Evolutionary conservation across 1,284 basidiomycete species (phyloP), one percentile per base, ranked within the genome.

Genomic region (Sporisorium iseilematis-ciliati): DNA sequence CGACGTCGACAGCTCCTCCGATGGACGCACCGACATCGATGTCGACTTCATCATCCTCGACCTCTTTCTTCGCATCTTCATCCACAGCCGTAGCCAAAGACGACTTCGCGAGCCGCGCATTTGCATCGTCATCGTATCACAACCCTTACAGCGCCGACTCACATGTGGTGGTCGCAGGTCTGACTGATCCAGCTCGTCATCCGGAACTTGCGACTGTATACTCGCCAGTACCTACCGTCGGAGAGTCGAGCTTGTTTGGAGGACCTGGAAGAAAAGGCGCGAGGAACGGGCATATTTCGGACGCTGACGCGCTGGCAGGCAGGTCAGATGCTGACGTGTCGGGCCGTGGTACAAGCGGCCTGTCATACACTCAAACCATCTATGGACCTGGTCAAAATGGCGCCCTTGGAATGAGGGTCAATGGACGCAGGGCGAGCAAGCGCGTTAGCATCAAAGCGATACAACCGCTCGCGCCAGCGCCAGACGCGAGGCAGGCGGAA

Each of bases 321-420:
- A 48, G 23, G 16, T 29, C 40, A 12, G 38, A 56, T 45, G 52
- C 23, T 11, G 21, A 46, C n/a, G 38, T 57, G 2, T 45, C 25
- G n/a, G 53, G 52, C 18, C 23, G 48, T 14, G 45, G 45, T 25
- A n/a, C 57, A 5, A 33, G 49, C 20, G 64, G 65, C 16, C 67
- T 82, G 18, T 43, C 65, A 10, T 79, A 82, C 52, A 80, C 80
- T 2, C 64, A 75, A 45, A 82, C 80, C 42, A 81, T 82, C 58
- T 79, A 79, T 42, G 79, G 79, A 1, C 65, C 79, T 2, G 79
- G 80, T 11, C 50, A 76, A 29, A 72, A 61, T 18, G 78, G 78
- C 18, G 73, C 76, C 4, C 53, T 82, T 23, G 80, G 80, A 7
- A 80, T 82, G 78, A 49, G 80, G 14, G 80, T 82, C 35, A 60